Conservation (phyloP, 345 rosid genomes). For the Euclidium syriacum region DNA sequence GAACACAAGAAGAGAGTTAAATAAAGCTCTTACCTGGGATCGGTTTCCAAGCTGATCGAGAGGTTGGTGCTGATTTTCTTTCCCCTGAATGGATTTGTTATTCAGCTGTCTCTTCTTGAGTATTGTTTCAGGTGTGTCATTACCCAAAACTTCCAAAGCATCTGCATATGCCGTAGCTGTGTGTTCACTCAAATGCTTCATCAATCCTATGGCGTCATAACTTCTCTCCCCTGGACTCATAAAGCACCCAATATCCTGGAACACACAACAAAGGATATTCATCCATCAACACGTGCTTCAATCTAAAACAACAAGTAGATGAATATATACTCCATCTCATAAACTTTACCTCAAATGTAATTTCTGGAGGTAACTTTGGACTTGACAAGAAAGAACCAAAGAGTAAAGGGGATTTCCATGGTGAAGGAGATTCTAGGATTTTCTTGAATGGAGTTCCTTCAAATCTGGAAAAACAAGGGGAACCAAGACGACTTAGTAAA, state of each 20-base stretch:
- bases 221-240: slow-evolving; percentile 87
- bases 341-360: slow-evolving; percentile 87
- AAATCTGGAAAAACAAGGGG: slow-evolving; percentile 45
- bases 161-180: slow-evolving; percentile 84
- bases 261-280: slow-evolving; percentile 4
- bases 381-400: slow-evolving; percentile 72
- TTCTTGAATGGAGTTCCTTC: slow-evolving; percentile 78
- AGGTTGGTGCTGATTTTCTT: slow-evolving; percentile 33
- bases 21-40: slow-evolving; percentile 46
- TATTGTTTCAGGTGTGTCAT: slow-evolving; percentile 58
- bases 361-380: slow-evolving; percentile 71
- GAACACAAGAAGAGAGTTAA: background rate
- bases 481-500: slow-evolving; percentile 9
- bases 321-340: slow-evolving; percentile 1
- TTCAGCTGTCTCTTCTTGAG: slow-evolving; percentile 37
- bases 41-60: slow-evolving; percentile 34
- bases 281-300: background rate
- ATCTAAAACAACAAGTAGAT: background rate
- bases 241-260: slow-evolving; percentile 81
- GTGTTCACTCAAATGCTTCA: slow-evolving; percentile 87
- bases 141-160: slow-evolving; percentile 85
- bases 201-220: slow-evolving; percentile 86
- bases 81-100: slow-evolving; percentile 34
- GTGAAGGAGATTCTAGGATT: slow-evolving; percentile 81
- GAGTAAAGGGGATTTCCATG: slow-evolving; percentile 96